Conservation (phyloP, 495 filamentous ascomycete species). For the Neurospora sp. region DNA sequence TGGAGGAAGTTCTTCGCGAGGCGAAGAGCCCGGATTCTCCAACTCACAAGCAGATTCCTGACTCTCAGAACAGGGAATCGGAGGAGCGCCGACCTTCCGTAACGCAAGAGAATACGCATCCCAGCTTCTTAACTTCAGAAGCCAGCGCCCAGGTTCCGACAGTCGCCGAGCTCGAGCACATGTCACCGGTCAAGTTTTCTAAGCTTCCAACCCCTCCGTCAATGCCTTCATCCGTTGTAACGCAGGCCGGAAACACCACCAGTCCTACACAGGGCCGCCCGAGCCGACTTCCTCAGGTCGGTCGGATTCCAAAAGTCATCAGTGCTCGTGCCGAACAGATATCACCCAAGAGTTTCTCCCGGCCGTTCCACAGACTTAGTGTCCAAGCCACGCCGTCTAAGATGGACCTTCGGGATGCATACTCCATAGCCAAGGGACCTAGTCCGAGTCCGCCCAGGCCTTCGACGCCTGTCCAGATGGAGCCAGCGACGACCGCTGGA, state of each 20-base stretch:
- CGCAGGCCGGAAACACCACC: neutral
- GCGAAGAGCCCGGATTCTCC: slow-evolving; percentile 30
- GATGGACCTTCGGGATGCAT: slow-evolving; percentile 18
- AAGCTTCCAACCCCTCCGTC: neutral
- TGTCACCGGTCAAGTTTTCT: neutral
- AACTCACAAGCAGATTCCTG: neutral
- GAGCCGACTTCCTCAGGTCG: slow-evolving; percentile 63
- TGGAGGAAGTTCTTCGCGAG: slow-evolving; percentile 57
- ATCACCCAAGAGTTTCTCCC: slow-evolving; percentile 73
- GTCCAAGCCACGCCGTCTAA: slow-evolving; percentile 11
- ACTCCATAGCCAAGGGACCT: slow-evolving; percentile 38
- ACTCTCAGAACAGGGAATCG: neutral
- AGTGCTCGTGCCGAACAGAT: slow-evolving; percentile 62
- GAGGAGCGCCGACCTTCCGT: slow-evolving; percentile 4
- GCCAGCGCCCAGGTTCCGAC: neutral
- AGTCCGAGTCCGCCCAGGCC: slow-evolving; percentile 35
- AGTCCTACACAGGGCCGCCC: slow-evolving; percentile 18
- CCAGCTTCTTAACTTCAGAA: neutral
- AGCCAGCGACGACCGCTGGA: slow-evolving; percentile 8
- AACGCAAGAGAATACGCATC: neutral
- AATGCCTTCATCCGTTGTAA: neutral
- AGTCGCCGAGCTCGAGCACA: neutral
- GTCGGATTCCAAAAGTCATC: slow-evolving; percentile 81
- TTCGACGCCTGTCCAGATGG: slow-evolving; percentile 24
- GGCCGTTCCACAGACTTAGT: slow-evolving; percentile 43